Evolutionary conservation across 2,329 filamentous ascomycete genomes (phyloP), one percentile per base, ranked within the genome.

Genomic region (Monosporascus cannonballus): DNA sequence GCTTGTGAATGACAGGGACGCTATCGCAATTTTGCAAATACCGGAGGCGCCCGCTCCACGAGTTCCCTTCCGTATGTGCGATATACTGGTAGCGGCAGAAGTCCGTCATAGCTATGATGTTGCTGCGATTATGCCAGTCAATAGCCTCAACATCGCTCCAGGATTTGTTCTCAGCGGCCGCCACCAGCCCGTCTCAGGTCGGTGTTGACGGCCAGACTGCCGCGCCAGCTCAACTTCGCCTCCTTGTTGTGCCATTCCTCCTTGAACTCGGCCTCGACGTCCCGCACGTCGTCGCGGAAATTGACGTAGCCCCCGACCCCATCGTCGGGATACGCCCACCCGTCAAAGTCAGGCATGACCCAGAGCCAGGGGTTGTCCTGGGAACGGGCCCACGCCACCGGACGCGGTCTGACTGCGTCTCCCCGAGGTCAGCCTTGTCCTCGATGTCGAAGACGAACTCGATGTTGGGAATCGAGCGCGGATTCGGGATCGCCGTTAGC

Each of bases 1-100:
- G 68, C 17, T 70, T 64, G 52, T 80, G 77, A 18, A 76, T 69
- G 27, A 81, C 64, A 22, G 77, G 63, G 36, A 81, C 76, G 1
- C 71, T 76, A 27, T 64, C 49, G 50, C 60, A 62, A 15, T 67
- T 65, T 42, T 67, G 67, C 34, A 68, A 55, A 51, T 69, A 70
- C 42, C 67, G 66, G 39, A 67, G 54, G 22, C 65, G 66, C 27
- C 64, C 65, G 41, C 60, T 64, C 54, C 64, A 70, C 18, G 62
- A 63, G 48, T 63, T 62, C 17, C 63, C 63, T 46, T 66, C 63
- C 24, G 61, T 62, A 37, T 65, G 62, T 9, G 59, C 63, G 20
- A 62, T 58, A 51, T 59, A 65, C 48, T 58, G 58, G 46, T 59
- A 66, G 9, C 57, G 55, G 50, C 63, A 66, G 46, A 64, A 62